Evolutionary conservation across 306 rosid species (phyloP).

Genomic region (Astragalus membranaceus): DNA sequence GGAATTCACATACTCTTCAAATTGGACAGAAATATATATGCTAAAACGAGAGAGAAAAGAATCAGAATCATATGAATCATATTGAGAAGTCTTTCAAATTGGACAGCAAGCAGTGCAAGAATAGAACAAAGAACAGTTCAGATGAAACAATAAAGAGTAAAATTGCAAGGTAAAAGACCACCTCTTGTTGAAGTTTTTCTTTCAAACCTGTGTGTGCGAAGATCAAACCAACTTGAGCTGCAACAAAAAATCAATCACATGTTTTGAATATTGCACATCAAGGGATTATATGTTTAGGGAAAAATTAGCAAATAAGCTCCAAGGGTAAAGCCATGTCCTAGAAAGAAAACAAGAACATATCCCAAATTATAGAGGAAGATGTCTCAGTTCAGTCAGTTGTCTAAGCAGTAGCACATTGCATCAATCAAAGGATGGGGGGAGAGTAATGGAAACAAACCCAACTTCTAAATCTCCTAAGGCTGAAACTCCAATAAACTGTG

Average conservation of each 20-base stretch:
- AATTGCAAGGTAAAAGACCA: slow-evolving; percentile 19
- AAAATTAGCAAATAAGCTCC: neutral
- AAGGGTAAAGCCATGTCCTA: slow-evolving; percentile 10
- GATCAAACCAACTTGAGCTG: slow-evolving; percentile 91
- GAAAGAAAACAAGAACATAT: slow-evolving; percentile 17
- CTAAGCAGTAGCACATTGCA: neutral
- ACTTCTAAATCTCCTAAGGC: neutral
- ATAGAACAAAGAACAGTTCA: slow-evolving; percentile 13
- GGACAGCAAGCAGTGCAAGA: neutral
- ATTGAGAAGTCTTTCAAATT: no score
- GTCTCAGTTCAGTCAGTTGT: no score
- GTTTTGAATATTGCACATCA: neutral
- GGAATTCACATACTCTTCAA: no score
- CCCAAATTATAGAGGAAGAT: slow-evolving; percentile 4
- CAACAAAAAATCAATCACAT: slow-evolving; percentile 29
- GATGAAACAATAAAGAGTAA: slow-evolving; percentile 15
- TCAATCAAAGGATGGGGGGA: neutral
- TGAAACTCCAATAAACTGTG: no score
- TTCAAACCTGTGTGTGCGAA: slow-evolving; percentile 84
- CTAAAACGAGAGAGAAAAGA: no score
- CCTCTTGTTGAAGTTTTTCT: slow-evolving; percentile 89
- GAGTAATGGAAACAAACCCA: neutral
- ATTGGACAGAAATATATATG: no score
- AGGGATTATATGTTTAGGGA: no score
- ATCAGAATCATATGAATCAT: no score